These are phyloP conservation scores for Centrapalus pauciflorus DNA, from an alignment of 129 eudicot genomes.

Conservation along the genomic window DNA sequence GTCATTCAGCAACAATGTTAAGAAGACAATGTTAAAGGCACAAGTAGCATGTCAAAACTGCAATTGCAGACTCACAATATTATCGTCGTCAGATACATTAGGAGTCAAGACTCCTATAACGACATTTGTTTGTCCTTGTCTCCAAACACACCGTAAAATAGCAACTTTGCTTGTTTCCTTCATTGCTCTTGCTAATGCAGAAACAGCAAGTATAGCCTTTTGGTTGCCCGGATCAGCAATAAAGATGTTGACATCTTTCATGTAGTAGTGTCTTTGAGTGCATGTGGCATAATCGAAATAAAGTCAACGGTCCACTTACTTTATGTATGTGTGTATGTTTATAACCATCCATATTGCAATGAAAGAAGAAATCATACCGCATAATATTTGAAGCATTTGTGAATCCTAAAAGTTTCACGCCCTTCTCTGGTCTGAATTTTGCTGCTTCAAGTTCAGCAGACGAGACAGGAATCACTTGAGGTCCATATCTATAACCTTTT, in stretches of 20 bases:
- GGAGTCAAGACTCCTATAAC: conserved; percentile 88
- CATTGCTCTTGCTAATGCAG: conserved; percentile 94
- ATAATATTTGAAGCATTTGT: conserved; percentile 78
- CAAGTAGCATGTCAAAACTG: background rate
- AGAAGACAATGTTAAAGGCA: background rate
- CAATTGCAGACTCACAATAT: conserved; percentile 51
- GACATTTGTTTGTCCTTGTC: conserved; percentile 87
- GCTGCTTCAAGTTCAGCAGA: conserved; percentile 85
- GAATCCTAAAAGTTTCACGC: conserved; percentile 94
- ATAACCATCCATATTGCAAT: background rate
- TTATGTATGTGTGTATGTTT: background rate
- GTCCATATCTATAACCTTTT: conserved; percentile 91
- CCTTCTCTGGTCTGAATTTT: conserved; percentile 88
- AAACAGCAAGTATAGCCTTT: conserved; percentile 69
- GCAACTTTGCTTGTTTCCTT: conserved; percentile 94
- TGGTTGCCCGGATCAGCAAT: conserved; percentile 85
- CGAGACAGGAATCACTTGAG: conserved; percentile 95
- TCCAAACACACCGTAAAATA: conserved; percentile 90
- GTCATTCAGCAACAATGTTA: conserved; percentile 17
- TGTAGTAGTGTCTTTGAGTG: conserved; percentile 67
- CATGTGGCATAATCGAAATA: conserved; percentile 3
- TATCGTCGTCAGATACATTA: conserved; percentile 59
- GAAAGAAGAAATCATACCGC: conserved; percentile 36
- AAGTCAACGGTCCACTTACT: conserved; percentile 9
- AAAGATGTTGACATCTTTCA: conserved; percentile 91